Evolutionary conservation across 2,329 filamentous ascomycete genomes (phyloP), one percentile per base, ranked within the genome.

Genomic region (Hortaea sp.): DNA sequence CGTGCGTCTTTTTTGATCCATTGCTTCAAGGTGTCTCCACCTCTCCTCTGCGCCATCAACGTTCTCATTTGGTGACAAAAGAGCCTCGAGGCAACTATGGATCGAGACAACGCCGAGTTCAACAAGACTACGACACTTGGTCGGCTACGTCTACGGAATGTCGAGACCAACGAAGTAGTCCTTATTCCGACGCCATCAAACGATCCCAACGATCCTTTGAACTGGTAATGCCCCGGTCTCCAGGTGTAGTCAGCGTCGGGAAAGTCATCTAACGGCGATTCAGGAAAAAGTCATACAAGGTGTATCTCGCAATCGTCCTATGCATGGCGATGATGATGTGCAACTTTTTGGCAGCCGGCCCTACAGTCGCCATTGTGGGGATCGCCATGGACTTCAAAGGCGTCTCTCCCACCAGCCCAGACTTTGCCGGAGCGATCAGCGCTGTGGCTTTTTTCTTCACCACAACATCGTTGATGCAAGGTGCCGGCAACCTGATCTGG

Each of bases 381-480:
- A n/a, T 34, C 7, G 37, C 7, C 37, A 7, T 39, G 7, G 20
- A 7, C 7, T 9, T 39, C 37, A 20, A 39, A 6, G 7, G 77
- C 34, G 67, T 66, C 6, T 57, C 64, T 39, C 68, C 70, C n/a
- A 72, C 70, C 0, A 69, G 67, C 5, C 60, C 76, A 32, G 68
- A 67, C 0, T 54, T 73, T 1, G 61, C 58, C 5, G 63, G 69
- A 30, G 56, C 76, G 12, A 73, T 73, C 48, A 63, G 68, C 42
- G 73, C 73, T 6, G 75, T 69, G 9, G 74, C 74, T 7, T 56
- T 53, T 27, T 35, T 54, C 7, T 55, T 55, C 47, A 39, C 37
- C 37, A 39, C 37, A 7, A 39, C 37, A 6, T 7, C 37, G 7
- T 13, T 39, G 37, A 13, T 13, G 7, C 37, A 39, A 13, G 37